Conservation (phyloP, 495 filamentous ascomycete species). For the Viridothelium virens region DNA sequence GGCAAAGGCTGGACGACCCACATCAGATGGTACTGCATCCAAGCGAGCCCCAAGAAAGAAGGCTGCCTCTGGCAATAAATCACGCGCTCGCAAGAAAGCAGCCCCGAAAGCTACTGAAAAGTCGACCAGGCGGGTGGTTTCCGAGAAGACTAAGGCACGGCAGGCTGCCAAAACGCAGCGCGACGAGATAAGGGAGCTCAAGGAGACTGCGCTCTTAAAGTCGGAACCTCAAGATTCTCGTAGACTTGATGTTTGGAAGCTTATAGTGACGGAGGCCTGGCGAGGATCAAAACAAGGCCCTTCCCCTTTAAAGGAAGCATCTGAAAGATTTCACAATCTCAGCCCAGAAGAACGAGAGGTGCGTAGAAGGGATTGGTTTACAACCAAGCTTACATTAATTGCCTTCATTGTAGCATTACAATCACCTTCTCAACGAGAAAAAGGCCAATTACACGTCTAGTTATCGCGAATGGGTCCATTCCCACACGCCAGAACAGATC, state of each 20-base stretch:
- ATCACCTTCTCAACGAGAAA: conserved; percentile 45
- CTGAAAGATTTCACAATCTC: conserved; percentile 9
- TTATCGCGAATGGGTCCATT: conserved; percentile 52
- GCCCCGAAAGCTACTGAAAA: not conserved
- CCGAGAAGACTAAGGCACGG: conserved; percentile 6
- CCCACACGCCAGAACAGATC: conserved; percentile 51
- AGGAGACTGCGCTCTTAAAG: conserved; percentile 17
- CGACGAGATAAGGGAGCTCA: conserved; percentile 22
- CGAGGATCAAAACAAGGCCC: not conserved
- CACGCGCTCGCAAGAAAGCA: conserved; percentile 2
- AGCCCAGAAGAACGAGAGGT: conserved; percentile 20
- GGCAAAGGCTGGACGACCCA: not conserved
- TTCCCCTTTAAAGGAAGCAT: not conserved
- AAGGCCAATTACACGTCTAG: conserved; percentile 39
- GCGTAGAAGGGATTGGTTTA: not conserved
- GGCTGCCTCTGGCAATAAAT: not conserved
- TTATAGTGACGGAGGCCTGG: too few species aligned
- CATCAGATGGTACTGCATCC: not conserved
- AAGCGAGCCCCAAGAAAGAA: conserved; percentile 10
- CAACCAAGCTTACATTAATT: not conserved
- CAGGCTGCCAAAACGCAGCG: conserved; percentile 18
- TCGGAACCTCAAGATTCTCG: not conserved
- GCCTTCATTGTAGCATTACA: conserved; percentile 38
- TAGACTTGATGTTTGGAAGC: not conserved
- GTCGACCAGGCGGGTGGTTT: not conserved